These are phyloP conservation scores for Melaleuca quinquenervia DNA, from an alignment of 345 rosid genomes.

Conservation along the genomic window DNA sequence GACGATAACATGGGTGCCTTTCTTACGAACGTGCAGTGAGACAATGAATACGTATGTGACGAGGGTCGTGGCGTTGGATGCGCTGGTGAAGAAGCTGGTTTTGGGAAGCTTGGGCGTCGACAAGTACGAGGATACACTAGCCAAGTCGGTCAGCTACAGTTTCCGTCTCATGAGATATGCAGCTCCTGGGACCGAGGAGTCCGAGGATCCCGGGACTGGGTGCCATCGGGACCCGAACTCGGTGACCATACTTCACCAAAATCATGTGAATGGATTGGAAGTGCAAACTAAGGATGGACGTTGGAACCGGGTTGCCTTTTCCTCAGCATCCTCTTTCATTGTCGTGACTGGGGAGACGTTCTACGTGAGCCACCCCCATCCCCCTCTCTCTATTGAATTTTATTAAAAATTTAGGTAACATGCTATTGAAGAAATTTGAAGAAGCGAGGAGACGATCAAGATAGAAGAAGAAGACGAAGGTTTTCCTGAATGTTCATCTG, in stretches of 20 bases:
- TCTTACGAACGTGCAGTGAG: neutral
- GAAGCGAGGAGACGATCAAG: too few species aligned
- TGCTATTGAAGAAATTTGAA: too few species aligned
- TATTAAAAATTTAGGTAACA: too few species aligned
- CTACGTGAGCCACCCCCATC: neutral
- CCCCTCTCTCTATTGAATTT: neutral
- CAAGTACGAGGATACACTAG: neutral
- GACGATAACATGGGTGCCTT: neutral
- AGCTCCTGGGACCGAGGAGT: neutral
- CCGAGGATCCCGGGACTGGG: neutral
- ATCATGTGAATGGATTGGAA: slow-evolving; percentile 1
- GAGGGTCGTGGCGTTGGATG: neutral
- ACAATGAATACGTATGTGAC: neutral
- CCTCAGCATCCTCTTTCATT: neutral
- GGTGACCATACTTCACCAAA: slow-evolving; percentile 5
- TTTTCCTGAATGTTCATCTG: too few species aligned
- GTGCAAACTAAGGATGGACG: neutral
- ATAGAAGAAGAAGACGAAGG: too few species aligned
- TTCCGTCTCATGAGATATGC: neutral
- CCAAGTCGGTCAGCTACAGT: neutral
- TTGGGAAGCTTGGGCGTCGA: neutral
- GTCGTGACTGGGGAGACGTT: slow-evolving; percentile 2
- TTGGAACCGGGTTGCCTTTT: neutral
- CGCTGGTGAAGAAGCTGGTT: neutral
- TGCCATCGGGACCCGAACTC: neutral